Evolutionary conservation across 331 rosid species (phyloP).

Genomic region (Malus hybrid): DNA sequence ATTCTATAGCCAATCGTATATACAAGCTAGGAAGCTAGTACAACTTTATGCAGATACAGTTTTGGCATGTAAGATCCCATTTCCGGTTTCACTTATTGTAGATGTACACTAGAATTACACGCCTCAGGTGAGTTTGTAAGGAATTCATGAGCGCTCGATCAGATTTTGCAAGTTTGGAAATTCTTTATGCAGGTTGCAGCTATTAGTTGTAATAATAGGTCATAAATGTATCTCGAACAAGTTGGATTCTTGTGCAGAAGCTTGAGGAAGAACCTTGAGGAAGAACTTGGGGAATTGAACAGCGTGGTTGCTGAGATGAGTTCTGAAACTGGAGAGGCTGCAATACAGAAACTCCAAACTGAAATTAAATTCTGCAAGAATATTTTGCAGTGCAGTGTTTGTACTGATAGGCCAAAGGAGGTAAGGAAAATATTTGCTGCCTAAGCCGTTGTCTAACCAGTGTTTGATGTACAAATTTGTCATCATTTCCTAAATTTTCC

Average conservation of each 20-base stretch:
- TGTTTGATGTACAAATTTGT: not conserved
- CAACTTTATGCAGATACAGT: not conserved
- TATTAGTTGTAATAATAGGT: not conserved
- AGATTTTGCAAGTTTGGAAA: not conserved
- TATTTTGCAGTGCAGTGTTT: conserved; percentile 89
- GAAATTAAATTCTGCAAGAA: conserved; percentile 75
- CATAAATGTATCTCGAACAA: conserved; percentile 14
- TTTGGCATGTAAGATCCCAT: not conserved
- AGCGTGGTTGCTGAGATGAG: conserved; percentile 55
- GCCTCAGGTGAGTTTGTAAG: not conserved
- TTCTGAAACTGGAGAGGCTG: conserved; percentile 74
- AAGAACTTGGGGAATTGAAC: conserved; percentile 61
- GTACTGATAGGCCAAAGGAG: conserved; percentile 97
- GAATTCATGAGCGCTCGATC: not conserved
- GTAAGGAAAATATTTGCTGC: conserved; percentile 25
- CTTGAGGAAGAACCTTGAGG: conserved; percentile 61
- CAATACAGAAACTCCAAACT: conserved; percentile 73
- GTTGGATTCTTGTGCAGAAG: conserved; percentile 40
- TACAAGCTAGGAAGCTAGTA: not conserved
- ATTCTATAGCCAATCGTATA: not conserved
- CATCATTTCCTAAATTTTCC: not conserved
- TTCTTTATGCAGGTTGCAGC: not conserved
- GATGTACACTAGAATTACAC: not conserved
- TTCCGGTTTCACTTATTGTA: not conserved
- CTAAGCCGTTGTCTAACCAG: not conserved